Evolutionary conservation across 164 flowering plant species (phyloP), one percentile per base, ranked within the genome.

Genomic region (Stephania japonica): DNA sequence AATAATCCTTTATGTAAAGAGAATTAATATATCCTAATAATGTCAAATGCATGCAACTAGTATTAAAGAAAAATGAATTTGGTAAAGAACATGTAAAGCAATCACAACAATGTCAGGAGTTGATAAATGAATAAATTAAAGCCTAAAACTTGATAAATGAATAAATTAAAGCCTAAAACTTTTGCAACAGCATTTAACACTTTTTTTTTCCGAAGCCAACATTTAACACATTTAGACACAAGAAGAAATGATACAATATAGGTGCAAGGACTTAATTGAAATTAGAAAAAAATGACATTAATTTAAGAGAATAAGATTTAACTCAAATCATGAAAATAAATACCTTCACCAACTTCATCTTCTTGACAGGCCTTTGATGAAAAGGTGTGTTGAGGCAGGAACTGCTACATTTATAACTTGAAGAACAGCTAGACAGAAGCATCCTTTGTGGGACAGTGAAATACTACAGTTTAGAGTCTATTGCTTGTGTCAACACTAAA

Each of bases 311-410:
- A 68, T 25, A 42, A 41, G 67, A 67, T 49, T 67, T 66, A 21
- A 74, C 68, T 14, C 42, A n/a, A 38, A 43, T 43, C 47, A 4
- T 25, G 24, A 10, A 27, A 75, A 75, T 49, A 12, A 47, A 25
- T 87, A 93, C 99, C 98, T 89, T 79, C 74, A 95, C 94, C 67
- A 87, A 67, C 77, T 90, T 95, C 93, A 93, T 84, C 82, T 93
- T 93, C 78, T 93, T 95, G 75, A 82, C 82, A 71, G 89, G 85
- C n/a, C 99, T 88, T 41, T 83, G 81, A 67, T 95, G 97, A 79
- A 95, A 95, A 75, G 99, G 94, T 82, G 88, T 91, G 80, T 95
- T 95, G 66, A 85, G 77, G 79, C 99, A 95, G 42, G 86, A 77
- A 78, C 59, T 78, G 65, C 97, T 97, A 84, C 99, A 95, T 70